Evolutionary conservation across 805 yeast genomes (phyloP), one percentile per base, ranked within the genome.

Genomic region (Candida hispaniensis): DNA sequence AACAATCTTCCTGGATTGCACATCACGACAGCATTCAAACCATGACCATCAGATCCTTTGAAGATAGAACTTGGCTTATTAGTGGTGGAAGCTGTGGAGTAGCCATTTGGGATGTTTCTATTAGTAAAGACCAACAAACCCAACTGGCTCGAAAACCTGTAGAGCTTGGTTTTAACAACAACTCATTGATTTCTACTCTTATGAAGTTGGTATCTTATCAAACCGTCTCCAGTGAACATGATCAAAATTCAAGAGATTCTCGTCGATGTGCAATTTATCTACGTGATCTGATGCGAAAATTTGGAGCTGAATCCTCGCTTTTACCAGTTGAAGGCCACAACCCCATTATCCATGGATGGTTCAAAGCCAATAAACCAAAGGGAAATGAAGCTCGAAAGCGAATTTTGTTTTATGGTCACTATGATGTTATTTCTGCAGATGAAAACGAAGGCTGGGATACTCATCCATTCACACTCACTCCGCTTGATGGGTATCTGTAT

Each of bases 351-450:
- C 76, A 71, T 48, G 91, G 91, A 0, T 59, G 63, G 6, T 88
- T 88, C 56, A 39, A 41, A 57, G 60, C 12, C 70, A 67, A 26
- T 34, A 43, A 47, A 7, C 11, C 23, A 4, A 12, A 27, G 5
- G 36, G 30, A 8, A 18, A 21, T 5, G 14, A 39, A 3, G 10
- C 14, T 4, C 30, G 34, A 18, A 41, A 22, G 20, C 41, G 80
- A 39, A 64, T 83, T 4, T 54, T 88, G 30, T 88, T 93, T 79
- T 88, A 88, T 55, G 97, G 94, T 1, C 98, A 88, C 61, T 88
- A 91, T 52, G 98, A 88, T 57, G 95, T 88, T 16, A 83, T 88
- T 24, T 80, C 79, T 40, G 93, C 93, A 0, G 69, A 71, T 19
- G 66, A 66, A 33, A 58, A 62, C 14, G 64, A 63, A 5, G 30